Evolutionary conservation across 768 basidiomycete species (phyloP).

Genomic region (Hirschioporus abietinus): DNA sequence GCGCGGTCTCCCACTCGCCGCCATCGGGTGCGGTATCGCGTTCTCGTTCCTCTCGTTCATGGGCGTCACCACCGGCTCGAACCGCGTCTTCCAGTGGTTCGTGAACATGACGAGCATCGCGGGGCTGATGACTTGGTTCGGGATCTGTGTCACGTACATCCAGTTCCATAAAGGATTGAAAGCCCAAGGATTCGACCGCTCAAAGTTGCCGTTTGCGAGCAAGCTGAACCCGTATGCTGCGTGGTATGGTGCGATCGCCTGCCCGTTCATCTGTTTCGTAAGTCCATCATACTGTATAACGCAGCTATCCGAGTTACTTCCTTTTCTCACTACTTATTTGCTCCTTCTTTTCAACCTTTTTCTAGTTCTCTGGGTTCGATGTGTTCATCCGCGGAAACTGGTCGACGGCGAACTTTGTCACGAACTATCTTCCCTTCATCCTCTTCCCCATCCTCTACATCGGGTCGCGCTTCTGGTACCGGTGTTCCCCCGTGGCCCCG

Average conservation of each 20-base stretch:
- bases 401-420: constrained; percentile 34
- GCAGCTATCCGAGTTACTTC: not conserved
- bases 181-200: constrained; percentile 43
- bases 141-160: constrained; percentile 41
- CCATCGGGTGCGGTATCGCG: constrained; percentile 19
- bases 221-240: constrained; percentile 36
- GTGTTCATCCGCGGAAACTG: constrained; percentile 38
- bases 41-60: constrained; percentile 38
- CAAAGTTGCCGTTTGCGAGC: constrained; percentile 40
- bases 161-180: constrained; percentile 42
- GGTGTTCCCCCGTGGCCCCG: constrained; percentile 22
- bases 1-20: constrained; percentile 39
- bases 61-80: constrained; percentile 29
- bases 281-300: not conserved
- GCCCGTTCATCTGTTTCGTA: constrained; percentile 18
- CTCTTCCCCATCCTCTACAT: constrained; percentile 45
- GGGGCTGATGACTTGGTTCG: constrained; percentile 40
- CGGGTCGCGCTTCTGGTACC: constrained; percentile 26
- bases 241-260: constrained; percentile 20
- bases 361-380: constrained; percentile 33
- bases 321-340: not conserved
- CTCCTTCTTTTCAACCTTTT: too few species aligned
- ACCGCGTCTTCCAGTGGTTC: constrained; percentile 39
- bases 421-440: constrained; percentile 35
- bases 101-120: constrained; percentile 29